Conservation (phyloP, 257 asterid genomes). For the Capsicum baccatum region DNA sequence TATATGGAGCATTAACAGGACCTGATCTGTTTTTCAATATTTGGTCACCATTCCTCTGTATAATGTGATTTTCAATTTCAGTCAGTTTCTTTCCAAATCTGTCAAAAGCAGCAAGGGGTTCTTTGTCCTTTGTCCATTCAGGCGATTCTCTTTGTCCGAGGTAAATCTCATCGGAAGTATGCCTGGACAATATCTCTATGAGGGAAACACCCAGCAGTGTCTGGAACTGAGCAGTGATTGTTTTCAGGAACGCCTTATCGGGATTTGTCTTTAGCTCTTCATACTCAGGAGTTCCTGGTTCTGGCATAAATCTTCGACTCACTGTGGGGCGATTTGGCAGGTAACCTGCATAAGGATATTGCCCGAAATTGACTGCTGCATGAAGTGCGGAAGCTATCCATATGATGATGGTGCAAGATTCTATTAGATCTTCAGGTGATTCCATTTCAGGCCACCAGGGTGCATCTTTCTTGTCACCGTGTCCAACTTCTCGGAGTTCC, state of each 20-base stretch:
- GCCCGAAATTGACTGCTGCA: slow-evolving; percentile 48
- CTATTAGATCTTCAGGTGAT: slow-evolving; percentile 51
- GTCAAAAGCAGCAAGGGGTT: slow-evolving; percentile 56
- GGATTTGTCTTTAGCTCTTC: slow-evolving; percentile 64
- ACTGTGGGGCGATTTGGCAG: slow-evolving; percentile 67
- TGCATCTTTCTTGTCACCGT: slow-evolving; percentile 67
- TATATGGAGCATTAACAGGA: slow-evolving; percentile 70
- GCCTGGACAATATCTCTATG: slow-evolving; percentile 73
- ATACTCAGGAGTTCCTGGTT: slow-evolving; percentile 57
- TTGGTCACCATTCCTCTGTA: slow-evolving; percentile 50
- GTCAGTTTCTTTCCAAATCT: slow-evolving; percentile 53
- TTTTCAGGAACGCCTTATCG: slow-evolving; percentile 62
- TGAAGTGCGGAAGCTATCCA: slow-evolving; percentile 89
- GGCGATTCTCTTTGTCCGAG: slow-evolving; percentile 44
- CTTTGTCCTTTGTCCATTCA: slow-evolving; percentile 58
- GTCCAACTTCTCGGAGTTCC: slow-evolving; percentile 54
- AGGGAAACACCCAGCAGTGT: slow-evolving; percentile 65
- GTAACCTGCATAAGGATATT: slow-evolving; percentile 61
- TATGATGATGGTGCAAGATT: slow-evolving; percentile 71
- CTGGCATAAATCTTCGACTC: slow-evolving; percentile 73
- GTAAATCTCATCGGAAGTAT: slow-evolving; percentile 68
- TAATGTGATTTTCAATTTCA: slow-evolving; percentile 53
- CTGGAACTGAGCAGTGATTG: slow-evolving; percentile 62
- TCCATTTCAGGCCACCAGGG: slow-evolving; percentile 26
- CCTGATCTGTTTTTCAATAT: slow-evolving; percentile 63